phyloP scores from a whole-genome alignment of 345 rosid species.

The Hibiscus trionum region DNA sequence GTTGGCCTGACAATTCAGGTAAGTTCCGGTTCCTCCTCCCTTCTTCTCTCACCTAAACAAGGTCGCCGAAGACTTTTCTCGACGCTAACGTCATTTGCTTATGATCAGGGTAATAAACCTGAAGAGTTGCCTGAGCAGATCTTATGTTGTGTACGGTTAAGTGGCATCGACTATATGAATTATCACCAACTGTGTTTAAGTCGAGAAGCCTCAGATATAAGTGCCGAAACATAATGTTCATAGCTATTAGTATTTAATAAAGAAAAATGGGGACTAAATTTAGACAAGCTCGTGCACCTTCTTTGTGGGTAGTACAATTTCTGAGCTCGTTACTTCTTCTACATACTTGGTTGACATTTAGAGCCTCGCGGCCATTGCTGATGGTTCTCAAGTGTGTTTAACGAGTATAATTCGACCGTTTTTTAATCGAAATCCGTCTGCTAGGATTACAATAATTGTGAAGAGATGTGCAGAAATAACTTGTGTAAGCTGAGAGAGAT shows the following conservation, averaged over 20 bases:
- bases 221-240: conserved; percentile 16
- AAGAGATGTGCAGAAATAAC: not conserved
- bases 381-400: not conserved
- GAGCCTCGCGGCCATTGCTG: not conserved
- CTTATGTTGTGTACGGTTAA: conserved; percentile 70
- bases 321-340: not conserved
- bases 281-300: not conserved
- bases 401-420: not conserved
- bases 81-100: not conserved
- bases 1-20: conserved; percentile 97
- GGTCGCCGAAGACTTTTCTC: not conserved
- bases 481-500: not conserved
- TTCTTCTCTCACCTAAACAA: not conserved
- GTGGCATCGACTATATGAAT: conserved; percentile 63
- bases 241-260: conserved; percentile 7
- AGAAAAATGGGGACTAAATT: conserved; percentile 10
- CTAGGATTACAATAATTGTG: not conserved
- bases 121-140: conserved; percentile 96
- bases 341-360: not conserved
- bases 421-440: not conserved
- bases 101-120: conserved; percentile 66
- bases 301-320: not conserved
- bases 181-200: conserved; percentile 50
- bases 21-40: not conserved
- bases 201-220: conserved; percentile 32